Evolutionary conservation across 257 asterid genomes (phyloP).

Genomic region (Solanum bukasovii): DNA sequence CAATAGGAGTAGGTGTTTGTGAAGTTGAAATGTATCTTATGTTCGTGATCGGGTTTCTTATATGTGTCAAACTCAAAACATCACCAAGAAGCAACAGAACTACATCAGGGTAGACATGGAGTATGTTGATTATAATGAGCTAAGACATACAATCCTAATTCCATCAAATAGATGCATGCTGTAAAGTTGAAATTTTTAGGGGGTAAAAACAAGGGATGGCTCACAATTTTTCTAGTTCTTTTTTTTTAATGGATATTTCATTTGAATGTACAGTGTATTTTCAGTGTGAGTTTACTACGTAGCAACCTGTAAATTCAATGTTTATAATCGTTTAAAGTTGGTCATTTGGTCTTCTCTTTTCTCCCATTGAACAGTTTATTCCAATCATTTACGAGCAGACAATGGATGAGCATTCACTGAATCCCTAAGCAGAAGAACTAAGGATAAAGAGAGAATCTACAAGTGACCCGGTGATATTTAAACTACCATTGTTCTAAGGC

Average conservation of each 20-base stretch:
- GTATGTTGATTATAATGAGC: not conserved
- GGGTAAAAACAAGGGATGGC: not conserved
- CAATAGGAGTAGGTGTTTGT: conserved; percentile 45
- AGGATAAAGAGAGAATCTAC: not conserved
- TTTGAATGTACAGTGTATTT: conserved; percentile 14
- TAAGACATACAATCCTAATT: too few relatives aligned
- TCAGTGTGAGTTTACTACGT: conserved; percentile 6
- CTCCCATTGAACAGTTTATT: not conserved
- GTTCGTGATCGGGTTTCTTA: not conserved
- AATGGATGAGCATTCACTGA: not conserved
- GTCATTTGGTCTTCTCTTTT: not conserved
- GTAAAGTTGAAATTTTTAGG: not conserved
- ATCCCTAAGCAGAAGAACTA: not conserved
- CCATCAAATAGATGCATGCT: too few relatives aligned
- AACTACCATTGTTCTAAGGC: not conserved
- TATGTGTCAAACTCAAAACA: conserved; percentile 15
- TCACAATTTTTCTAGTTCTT: not conserved
- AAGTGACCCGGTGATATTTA: not conserved
- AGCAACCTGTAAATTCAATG: not conserved
- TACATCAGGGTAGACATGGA: conserved; percentile 18
- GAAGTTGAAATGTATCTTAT: conserved; percentile 21
- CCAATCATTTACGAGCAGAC: not conserved
- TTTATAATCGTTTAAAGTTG: not conserved
- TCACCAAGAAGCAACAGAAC: conserved; percentile 1
- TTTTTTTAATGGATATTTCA: not conserved